Conservation (phyloP, 1,284 basidiomycete genomes). For the Pascua sp. region DNA sequence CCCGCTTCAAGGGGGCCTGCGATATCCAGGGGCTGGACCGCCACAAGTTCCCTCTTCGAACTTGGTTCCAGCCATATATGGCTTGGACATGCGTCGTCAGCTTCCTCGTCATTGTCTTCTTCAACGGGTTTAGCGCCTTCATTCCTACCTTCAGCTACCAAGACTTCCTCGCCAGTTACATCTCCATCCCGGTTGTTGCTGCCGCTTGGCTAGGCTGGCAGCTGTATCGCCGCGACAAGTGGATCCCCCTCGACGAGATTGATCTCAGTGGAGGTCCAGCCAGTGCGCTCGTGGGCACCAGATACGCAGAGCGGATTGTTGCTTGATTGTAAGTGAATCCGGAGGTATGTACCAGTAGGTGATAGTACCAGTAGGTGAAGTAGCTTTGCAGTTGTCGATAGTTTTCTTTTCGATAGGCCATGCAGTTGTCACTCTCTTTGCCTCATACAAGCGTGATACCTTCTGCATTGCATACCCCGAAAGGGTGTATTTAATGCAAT, state of each 20-base stretch:
- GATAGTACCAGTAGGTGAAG: no score
- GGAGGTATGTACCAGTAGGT: no score
- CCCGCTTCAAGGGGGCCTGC: constrained; percentile 68
- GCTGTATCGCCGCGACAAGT: constrained; percentile 10
- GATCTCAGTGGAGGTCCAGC: constrained; percentile 57
- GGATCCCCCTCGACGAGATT: constrained; percentile 59
- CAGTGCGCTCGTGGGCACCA: constrained; percentile 11
- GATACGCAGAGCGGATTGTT: constrained; percentile 2
- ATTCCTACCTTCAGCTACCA: constrained; percentile 5
- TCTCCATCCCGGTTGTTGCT: constrained; percentile 23
- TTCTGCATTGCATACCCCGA: no score
- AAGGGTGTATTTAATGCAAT: no score
- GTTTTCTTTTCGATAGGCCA: no score
- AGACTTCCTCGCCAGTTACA: constrained; percentile 22
- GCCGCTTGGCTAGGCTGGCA: constrained; percentile 14
- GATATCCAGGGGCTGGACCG: constrained; percentile 62
- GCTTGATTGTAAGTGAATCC: no score
- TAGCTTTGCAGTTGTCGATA: no score
- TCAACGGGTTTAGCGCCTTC: constrained; percentile 13
- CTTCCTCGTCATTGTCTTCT: constrained; percentile 16
- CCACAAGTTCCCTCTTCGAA: constrained; percentile 60
- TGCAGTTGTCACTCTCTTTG: no score
- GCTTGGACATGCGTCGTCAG: constrained; percentile 14
- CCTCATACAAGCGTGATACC: no score
- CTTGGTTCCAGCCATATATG: constrained; percentile 49